phyloP scores from a whole-genome alignment of 139 green algal genomes.

The Micractinium sp. region DNA sequence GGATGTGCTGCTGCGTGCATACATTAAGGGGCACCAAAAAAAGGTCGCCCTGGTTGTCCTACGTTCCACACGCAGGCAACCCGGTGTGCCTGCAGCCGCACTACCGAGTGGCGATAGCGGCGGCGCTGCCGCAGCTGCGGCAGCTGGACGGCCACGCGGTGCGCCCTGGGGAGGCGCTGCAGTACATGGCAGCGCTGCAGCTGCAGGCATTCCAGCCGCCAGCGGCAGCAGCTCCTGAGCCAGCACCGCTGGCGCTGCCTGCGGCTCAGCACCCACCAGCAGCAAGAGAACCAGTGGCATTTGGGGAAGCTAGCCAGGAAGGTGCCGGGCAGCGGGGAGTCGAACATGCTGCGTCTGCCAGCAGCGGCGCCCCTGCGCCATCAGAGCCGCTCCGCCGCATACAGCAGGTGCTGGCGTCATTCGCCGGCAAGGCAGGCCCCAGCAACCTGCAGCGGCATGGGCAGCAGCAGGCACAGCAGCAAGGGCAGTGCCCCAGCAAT shows the following conservation, averaged over 20 bases:
- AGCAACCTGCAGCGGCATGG: neutral
- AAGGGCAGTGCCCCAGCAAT: neutral
- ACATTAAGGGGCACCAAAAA: no score
- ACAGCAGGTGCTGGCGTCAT: neutral
- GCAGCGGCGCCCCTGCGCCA: neutral
- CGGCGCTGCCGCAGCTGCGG: constrained; percentile 65
- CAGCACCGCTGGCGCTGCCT: neutral
- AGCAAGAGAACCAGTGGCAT: neutral
- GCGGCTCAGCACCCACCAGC: neutral
- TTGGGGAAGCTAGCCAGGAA: neutral
- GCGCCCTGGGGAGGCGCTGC: constrained; percentile 45
- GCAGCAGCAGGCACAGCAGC: neutral
- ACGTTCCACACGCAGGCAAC: constrained; percentile 48
- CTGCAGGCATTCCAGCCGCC: constrained; percentile 54
- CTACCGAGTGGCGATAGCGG: constrained; percentile 46
- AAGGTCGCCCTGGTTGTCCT: no score
- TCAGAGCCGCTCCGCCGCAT: constrained; percentile 2
- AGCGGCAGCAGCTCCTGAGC: neutral
- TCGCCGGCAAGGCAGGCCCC: neutral
- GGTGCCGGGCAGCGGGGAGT: neutral
- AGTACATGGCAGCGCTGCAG: constrained; percentile 37
- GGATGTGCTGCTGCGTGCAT: no score
- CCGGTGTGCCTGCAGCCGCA: constrained; percentile 53
- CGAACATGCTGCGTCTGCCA: neutral
- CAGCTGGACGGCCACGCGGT: constrained; percentile 56